phyloP scores from a whole-genome alignment of 805 yeast genomes.

The Ogataea ramenticola region DNA sequence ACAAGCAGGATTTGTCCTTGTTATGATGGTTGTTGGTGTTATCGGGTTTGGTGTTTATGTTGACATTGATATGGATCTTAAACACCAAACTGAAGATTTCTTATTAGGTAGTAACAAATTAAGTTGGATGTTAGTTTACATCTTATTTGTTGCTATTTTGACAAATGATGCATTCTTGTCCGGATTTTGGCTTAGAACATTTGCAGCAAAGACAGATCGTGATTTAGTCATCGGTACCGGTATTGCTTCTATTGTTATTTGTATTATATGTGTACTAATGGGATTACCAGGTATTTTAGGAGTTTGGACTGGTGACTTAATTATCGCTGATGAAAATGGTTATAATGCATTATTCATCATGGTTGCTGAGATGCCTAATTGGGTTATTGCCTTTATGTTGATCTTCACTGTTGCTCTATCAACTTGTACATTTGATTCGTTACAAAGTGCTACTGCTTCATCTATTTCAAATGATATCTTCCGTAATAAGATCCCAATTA shows the following conservation, averaged over 20 bases:
- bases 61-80: conserved; percentile 49
- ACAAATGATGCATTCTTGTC: conserved; percentile 87
- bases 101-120: conserved; percentile 58
- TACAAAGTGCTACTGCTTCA: conserved; percentile 84
- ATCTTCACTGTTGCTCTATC: conserved; percentile 69
- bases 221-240: conserved; percentile 72
- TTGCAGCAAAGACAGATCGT: conserved; percentile 73
- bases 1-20: conserved; percentile 69
- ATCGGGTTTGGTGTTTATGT: conserved; percentile 74
- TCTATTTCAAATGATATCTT: conserved; percentile 85
- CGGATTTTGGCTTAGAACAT: conserved; percentile 92
- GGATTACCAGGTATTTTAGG: conserved; percentile 85
- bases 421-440: conserved; percentile 83
- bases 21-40: conserved; percentile 61
- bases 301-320: conserved; percentile 77
- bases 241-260: conserved; percentile 63
- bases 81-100: conserved; percentile 58
- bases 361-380: conserved; percentile 65
- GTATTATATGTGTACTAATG: conserved; percentile 57
- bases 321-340: conserved; percentile 47
- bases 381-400: conserved; percentile 81
- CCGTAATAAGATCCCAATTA: conserved; percentile 65
- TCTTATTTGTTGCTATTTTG: conserved; percentile 76
- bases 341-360: conserved; percentile 66
- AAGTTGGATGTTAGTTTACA: conserved; percentile 88